phyloP scores from a whole-genome alignment of 768 basidiomycete species.

The Russula dissimulans region DNA sequence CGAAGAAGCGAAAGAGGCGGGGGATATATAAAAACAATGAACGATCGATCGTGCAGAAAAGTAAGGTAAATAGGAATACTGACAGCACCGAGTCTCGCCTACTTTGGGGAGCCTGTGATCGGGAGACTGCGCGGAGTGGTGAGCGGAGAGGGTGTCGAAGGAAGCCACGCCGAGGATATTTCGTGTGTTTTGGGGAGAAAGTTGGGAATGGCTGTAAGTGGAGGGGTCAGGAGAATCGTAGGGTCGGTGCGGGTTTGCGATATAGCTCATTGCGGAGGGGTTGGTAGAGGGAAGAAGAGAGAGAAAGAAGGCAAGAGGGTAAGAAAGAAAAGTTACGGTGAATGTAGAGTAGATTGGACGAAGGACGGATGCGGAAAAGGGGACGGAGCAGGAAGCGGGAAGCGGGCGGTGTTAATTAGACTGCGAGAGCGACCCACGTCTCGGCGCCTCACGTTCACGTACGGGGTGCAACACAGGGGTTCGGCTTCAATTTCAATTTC shows the following conservation, averaged over 20 bases:
- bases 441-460: background rate
- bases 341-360: conserved; percentile 13
- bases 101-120: conserved; percentile 31
- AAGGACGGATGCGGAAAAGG: conserved; percentile 18
- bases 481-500: conserved; percentile 15
- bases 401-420: conserved; percentile 18
- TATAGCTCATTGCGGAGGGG: conserved; percentile 26
- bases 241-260: conserved; percentile 24
- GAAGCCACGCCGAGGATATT: conserved; percentile 24
- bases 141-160: conserved; percentile 30
- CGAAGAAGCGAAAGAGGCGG: conserved; percentile 27
- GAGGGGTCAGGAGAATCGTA: conserved; percentile 26
- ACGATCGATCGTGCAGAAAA: conserved; percentile 27
- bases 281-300: background rate
- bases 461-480: conserved; percentile 9
- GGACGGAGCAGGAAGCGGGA: no score
- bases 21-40: conserved; percentile 34
- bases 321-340: conserved; percentile 16
- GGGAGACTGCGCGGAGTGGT: conserved; percentile 24
- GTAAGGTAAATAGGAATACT: conserved; percentile 26
- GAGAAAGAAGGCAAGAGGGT: no score
- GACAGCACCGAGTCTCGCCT: conserved; percentile 71
- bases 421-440: conserved; percentile 4
- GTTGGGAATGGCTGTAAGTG: conserved; percentile 21
- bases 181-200: conserved; percentile 14